These are phyloP conservation scores for Pinus albicaulis DNA, from an alignment of 75 land plant genomes.

Conservation along the genomic window DNA sequence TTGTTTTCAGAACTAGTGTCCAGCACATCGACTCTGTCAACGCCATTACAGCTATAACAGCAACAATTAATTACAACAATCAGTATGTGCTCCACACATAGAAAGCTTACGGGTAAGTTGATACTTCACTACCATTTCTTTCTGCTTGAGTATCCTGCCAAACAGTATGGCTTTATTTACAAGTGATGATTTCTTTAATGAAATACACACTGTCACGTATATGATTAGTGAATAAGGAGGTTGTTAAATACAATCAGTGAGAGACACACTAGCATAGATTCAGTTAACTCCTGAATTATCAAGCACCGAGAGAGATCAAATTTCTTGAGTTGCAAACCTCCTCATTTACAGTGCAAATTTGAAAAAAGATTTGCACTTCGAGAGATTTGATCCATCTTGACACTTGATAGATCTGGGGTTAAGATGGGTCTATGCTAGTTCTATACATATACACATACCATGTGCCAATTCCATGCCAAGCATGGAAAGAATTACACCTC, in stretches of 20 bases:
- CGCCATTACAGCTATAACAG: constrained; percentile 60
- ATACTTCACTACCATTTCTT: background rate
- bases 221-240: background rate
- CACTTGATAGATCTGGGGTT: too few relatives aligned
- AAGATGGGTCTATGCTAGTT: too few relatives aligned
- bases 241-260: background rate
- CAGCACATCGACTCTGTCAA: constrained; percentile 79
- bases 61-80: background rate
- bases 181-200: background rate
- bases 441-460: too few relatives aligned
- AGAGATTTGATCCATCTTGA: too few relatives aligned
- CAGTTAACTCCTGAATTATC: too few relatives aligned
- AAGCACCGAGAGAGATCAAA: too few relatives aligned
- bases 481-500: too few relatives aligned
- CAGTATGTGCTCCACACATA: background rate
- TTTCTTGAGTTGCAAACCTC: too few relatives aligned
- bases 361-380: too few relatives aligned
- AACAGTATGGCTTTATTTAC: background rate
- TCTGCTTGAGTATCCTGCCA: background rate
- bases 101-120: background rate
- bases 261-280: background rate
- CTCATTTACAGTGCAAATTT: too few relatives aligned
- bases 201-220: background rate
- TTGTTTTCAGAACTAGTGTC: constrained; percentile 58
- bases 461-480: too few relatives aligned